Evolutionary conservation across 805 yeast genomes (phyloP), one percentile per base, ranked within the genome.

Genomic region (Suhomyces faveliae): DNA sequence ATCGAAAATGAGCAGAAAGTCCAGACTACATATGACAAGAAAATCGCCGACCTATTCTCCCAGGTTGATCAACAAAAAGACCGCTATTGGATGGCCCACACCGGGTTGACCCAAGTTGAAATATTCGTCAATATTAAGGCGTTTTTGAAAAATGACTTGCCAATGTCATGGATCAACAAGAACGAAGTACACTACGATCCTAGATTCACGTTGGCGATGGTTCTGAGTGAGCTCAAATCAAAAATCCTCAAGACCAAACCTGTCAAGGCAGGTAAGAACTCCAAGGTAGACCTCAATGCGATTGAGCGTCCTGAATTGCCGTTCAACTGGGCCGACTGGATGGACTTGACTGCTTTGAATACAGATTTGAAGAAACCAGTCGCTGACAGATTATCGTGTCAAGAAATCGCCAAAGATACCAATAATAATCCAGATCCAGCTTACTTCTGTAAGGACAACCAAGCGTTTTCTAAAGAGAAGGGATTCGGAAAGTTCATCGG

Each of bases 321-420:
- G 2, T 61, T 61, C 41, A 56, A 56, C 40, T 61, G 65, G 65
- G 50, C 58, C 1, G 65, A 61, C 49, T 61, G 65, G 65, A 57
- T 56, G 19, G 64, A 61, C 43, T 46, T 59, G 51, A 48, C 53
- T 2, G 38, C 42, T 10, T 43, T 52, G 21, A 46, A 54, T 29
- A 21, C 43, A 4, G 52, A 58, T 29, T 25, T 47, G 40, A 39
- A 17, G 20, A 43, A 40, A 19, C 38, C 41, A 13, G 35, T 24
- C 8, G 51, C 47, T 4, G 37, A 38, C 5, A 38, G 46, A 13
- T 23, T 44, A 19, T 29, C 49, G 1, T 59, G 63, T 44, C 48
- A 37, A 10, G 22, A 55, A 48, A 39, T 60, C 15, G 48, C 52
- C 15, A 35, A 39, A 30, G 39, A 48, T 22, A 50, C 59, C 20